These are phyloP conservation scores for Debaryomyces psychrophilus DNA, from an alignment of 1,139 yeast genomes.

Conservation along the genomic window DNA sequence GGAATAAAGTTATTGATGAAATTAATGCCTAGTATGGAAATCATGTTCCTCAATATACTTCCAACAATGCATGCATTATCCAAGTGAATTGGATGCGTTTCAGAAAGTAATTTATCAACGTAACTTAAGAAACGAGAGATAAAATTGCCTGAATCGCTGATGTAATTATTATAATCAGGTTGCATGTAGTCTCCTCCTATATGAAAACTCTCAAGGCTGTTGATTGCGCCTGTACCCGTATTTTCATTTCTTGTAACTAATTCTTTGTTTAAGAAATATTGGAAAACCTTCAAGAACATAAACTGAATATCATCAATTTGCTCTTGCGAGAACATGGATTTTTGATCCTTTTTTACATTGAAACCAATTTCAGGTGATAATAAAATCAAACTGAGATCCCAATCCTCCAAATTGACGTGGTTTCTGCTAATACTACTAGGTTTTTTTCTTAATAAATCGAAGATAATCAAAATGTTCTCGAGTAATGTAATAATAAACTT, in stretches of 20 bases:
- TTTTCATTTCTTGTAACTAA: conserved; percentile 19
- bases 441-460: conserved; percentile 32
- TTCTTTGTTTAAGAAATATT: conserved; percentile 38
- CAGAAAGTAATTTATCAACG: conserved; percentile 35
- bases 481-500: conserved; percentile 35
- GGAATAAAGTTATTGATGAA: conserved; percentile 50
- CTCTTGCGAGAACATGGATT: conserved; percentile 22
- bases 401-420: conserved; percentile 45
- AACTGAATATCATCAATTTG: conserved; percentile 37
- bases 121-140: conserved; percentile 37
- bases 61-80: conserved; percentile 28
- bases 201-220: conserved; percentile 13
- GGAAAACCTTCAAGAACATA: conserved; percentile 38
- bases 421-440: conserved; percentile 42
- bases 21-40: conserved; percentile 47
- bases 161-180: conserved; percentile 45
- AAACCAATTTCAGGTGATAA: conserved; percentile 33
- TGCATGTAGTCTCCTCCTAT: conserved; percentile 25
- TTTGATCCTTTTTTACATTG: conserved; percentile 14
- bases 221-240: not conserved
- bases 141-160: conserved; percentile 40
- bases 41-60: conserved; percentile 31
- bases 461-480: conserved; percentile 37
- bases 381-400: conserved; percentile 45
- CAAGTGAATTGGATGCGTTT: conserved; percentile 26